Percentiles rank a stretch among this genome's conserved stretches.
Conservation (phyloP, 495 filamentous ascomycete genomes). For the Aspergillus funiculosus region DNA sequence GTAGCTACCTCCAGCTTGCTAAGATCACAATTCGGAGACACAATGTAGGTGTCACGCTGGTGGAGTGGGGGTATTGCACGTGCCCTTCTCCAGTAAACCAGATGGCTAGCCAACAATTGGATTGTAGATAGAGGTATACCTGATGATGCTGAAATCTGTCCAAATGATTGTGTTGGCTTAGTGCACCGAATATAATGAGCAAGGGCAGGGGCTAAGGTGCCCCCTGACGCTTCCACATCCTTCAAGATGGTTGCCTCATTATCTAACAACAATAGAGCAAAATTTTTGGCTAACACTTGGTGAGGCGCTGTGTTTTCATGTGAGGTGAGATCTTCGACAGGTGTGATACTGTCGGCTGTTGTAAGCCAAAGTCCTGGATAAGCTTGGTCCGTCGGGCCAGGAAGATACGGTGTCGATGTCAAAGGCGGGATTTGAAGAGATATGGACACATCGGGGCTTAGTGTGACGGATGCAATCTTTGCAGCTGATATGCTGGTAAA, state of each 20-base stretch:
- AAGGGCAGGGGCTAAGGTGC: slow-evolving; percentile 64
- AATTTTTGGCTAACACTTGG: slow-evolving; percentile 69
- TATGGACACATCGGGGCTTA: slow-evolving; percentile 56
- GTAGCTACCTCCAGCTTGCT: slow-evolving; percentile 64
- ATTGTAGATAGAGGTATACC: slow-evolving; percentile 71
- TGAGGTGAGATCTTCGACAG: slow-evolving; percentile 55
- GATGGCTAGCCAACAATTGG: slow-evolving; percentile 77
- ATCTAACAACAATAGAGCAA: slow-evolving; percentile 77
- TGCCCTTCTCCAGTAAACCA: slow-evolving; percentile 91
- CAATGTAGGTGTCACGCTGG: slow-evolving; percentile 83
- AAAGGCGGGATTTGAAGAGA: slow-evolving; percentile 83
- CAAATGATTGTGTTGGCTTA: slow-evolving; percentile 79
- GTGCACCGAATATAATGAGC: slow-evolving; percentile 77
- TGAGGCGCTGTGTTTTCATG: slow-evolving; percentile 48
- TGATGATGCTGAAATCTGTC: slow-evolving; percentile 68
- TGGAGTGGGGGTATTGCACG: slow-evolving; percentile 89
- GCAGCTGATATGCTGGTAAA: slow-evolving; percentile 75
- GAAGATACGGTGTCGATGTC: slow-evolving; percentile 67
- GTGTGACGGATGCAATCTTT: slow-evolving; percentile 67
- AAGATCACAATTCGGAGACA: slow-evolving; percentile 85
- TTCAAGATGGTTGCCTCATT: slow-evolving; percentile 76
- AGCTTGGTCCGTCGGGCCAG: slow-evolving; percentile 56
- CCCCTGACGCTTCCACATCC: slow-evolving; percentile 72
- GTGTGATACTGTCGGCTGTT: slow-evolving; percentile 67
- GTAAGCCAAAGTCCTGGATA: slow-evolving; percentile 77